Evolutionary conservation across 768 basidiomycete species (phyloP).

Genomic region (Pholiota molesta): DNA sequence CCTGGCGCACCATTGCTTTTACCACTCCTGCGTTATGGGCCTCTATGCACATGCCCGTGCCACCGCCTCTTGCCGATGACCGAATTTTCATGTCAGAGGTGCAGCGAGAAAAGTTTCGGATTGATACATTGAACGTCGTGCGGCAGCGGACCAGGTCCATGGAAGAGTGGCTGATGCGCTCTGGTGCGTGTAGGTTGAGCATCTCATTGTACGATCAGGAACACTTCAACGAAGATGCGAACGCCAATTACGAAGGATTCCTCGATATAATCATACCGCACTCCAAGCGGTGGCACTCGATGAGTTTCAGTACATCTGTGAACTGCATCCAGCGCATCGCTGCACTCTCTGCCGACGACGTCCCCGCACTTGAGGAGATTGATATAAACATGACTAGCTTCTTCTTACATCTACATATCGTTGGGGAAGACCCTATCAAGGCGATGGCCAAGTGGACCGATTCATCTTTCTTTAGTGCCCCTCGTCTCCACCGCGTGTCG

Average conservation of each 20-base stretch:
- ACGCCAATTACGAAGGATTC: neutral
- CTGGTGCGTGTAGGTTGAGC: neutral
- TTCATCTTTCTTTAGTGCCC: neutral
- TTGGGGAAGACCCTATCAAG: too few relatives aligned
- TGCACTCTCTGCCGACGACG: neutral
- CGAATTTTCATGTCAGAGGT: neutral
- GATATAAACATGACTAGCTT: neutral
- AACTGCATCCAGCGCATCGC: neutral
- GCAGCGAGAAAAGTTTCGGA: neutral
- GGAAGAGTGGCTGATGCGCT: neutral
- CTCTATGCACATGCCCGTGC: slow-evolving; percentile 20
- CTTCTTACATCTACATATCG: too few relatives aligned
- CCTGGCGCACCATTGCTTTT: slow-evolving; percentile 19
- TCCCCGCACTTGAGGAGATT: neutral
- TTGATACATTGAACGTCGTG: neutral
- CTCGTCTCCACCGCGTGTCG: neutral
- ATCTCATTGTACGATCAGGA: neutral
- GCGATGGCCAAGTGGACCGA: neutral
- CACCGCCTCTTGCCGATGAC: neutral
- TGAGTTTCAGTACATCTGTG: neutral
- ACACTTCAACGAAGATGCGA: neutral
- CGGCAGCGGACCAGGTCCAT: neutral
- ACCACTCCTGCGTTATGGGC: slow-evolving; percentile 23
- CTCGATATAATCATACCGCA: neutral
- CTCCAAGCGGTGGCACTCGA: neutral